These are phyloP conservation scores for Didymella lethalis DNA, from an alignment of 2,329 filamentous ascomycete species.

Conservation along the genomic window DNA sequence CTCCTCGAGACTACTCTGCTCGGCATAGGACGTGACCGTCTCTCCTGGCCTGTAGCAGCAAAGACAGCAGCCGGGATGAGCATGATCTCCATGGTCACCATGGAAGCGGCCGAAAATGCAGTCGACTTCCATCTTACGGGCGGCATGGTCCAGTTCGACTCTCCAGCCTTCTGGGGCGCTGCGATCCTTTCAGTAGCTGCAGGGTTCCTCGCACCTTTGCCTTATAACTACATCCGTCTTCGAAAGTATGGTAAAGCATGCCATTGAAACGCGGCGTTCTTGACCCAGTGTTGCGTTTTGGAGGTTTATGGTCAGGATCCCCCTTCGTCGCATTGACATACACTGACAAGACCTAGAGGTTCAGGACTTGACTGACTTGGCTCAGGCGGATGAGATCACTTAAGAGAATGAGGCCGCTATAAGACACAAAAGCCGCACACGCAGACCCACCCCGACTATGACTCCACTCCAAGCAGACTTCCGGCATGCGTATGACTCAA, in stretches of 20 bases:
- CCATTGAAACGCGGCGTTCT: constrained; percentile 45
- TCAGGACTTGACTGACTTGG: background rate
- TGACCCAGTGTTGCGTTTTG: no score
- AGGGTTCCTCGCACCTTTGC: constrained; percentile 60
- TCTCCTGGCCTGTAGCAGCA: constrained; percentile 58
- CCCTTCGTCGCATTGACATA: background rate
- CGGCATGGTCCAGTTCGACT: constrained; percentile 57
- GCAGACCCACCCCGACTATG: background rate
- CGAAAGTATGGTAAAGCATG: constrained; percentile 60
- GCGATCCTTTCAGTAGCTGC: constrained; percentile 56
- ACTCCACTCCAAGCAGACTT: background rate
- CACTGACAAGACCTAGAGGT: background rate
- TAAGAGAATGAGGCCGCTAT: background rate
- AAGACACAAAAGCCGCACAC: background rate
- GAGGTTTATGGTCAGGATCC: background rate
- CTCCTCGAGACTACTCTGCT: constrained; percentile 63
- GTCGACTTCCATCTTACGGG: constrained; percentile 66
- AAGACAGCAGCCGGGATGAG: constrained; percentile 67
- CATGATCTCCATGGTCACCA: constrained; percentile 65
- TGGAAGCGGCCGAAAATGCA: constrained; percentile 64
- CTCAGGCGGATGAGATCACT: background rate
- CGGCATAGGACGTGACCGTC: constrained; percentile 56
- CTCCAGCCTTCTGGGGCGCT: constrained; percentile 62
- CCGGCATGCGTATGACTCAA: background rate
- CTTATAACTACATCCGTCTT: constrained; percentile 62